Base-by-base conservation (phyloP, 192 early-diverging fungal species). In the Mortierella claussenii region DNA sequence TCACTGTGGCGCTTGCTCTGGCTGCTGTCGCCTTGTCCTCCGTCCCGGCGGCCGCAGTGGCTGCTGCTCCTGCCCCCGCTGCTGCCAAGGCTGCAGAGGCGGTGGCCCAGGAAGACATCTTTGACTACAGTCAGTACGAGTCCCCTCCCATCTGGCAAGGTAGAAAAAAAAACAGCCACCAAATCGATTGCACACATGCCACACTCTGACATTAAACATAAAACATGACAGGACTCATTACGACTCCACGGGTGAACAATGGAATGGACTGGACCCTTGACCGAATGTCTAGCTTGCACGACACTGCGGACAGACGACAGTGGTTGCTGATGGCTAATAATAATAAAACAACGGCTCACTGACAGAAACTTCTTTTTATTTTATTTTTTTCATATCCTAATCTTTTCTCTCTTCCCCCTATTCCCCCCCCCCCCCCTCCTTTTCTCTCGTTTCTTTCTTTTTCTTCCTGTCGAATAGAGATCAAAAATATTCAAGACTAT, bases 91-190 rank as follows among this genome's bases (percentile, higher is more conserved):
- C 31, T 18, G 45, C 30, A 10, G 7, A 26, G 4, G 60, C 36
- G 4, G 23, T 51, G 2, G 47, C 55, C 3, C 46, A 58, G 36
- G 55, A 44, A 17, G 59, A 74, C 1, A 42, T 45, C 18, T 51
- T 70, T 46, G 45, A 56, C 32, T 46, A 46, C 8, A 31, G 23
- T 9, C 42, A 45, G 20, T 48, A 65, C 34, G n/a, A 75, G 30
- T 65, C 70, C 21, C 62, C 62, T 33, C 70, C 70, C n/a, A 60
- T 65, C 61, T 74, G 62, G 70, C n/a, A 45, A 55, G 51, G 68
- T 69, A 69, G n/a, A n/a, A 30, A 10, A 0, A 33, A n/a, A 37
- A 5, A 3, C 13, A n/a, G 24, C 15, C 18, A 21, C 15, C 20
- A 34, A 15, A 28, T 11, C 28, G 15, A 4, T 10, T 33, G 20